Conservation (phyloP, 2,329 filamentous ascomycete genomes). For the Trichocomaceae sp. region DNA sequence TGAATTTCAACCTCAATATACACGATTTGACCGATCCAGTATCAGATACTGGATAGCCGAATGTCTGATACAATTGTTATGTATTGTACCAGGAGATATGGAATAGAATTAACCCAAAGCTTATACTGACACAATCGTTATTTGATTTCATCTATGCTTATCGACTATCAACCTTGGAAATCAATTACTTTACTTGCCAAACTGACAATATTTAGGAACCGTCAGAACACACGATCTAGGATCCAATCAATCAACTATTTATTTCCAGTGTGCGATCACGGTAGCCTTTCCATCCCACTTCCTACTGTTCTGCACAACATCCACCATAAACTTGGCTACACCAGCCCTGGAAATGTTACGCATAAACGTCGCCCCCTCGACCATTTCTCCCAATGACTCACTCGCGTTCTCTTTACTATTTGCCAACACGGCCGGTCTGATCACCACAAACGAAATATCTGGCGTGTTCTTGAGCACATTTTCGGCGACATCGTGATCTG, state of each 20-base stretch:
- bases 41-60: neutral
- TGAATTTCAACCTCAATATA: neutral
- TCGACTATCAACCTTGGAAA: neutral
- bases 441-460: neutral
- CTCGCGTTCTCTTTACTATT: neutral
- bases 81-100: conserved; percentile 7
- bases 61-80: neutral
- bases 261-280: conserved; percentile 7
- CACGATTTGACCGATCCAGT: neutral
- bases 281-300: conserved; percentile 6
- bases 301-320: neutral
- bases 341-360: conserved; percentile 11
- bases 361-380: conserved; percentile 10
- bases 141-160: neutral
- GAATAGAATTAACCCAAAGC: conserved; percentile 2
- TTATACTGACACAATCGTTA: neutral
- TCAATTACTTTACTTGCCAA: neutral
- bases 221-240: neutral
- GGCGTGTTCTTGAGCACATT: neutral
- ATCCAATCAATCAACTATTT: neutral
- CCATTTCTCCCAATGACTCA: conserved; percentile 1
- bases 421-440: conserved; percentile 10
- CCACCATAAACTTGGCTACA: conserved; percentile 10
- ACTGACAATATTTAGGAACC: neutral
- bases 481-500: conserved; percentile 7